Evolutionary conservation across 345 rosid genomes (phyloP), one percentile per base, ranked within the genome.

Genomic region (Camelina hispida): DNA sequence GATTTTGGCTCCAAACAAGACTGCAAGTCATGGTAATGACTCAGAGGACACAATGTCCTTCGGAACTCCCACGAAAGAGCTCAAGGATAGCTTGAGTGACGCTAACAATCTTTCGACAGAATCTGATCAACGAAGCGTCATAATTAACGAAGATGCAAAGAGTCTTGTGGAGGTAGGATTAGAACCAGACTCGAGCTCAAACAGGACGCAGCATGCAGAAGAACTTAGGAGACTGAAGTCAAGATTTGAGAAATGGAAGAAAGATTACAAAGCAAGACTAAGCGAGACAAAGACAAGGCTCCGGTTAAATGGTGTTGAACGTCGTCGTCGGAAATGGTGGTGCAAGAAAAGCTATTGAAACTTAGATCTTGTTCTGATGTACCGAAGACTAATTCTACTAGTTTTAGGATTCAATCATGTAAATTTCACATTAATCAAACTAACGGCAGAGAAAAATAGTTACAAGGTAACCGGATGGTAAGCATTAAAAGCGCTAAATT

Each of bases 231-330:
- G 79, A 54, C 77, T 94, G 67, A 91, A 79, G 78, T 55, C 35
- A 13, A 80, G 84, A 71, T 93, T 93, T 42, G 88, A 89, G 82
- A 46, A 81, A 28, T 93, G 98, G 98, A 93, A 87, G 85, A 93
- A 88, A 78, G 96, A 88, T 56, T 93, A 87, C 83, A 91, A 88
- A 82, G 73, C 73, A 48, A 83, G 86, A 79, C 79, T 93, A 67
- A 81, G 83, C 70, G 94, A 84, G 57, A 68, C 89, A 13, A 93
- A 86, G 71, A 81, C 72, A 73, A 85, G 87, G 77, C 79, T 91
- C 37, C 84, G 87, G 72, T 78, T 71, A 57, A 88, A 82, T 30
- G 81, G 57, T 23, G 82, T 85, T 2, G 86, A 75, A 78, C 64
- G 75, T 71, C 84, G 87, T 44, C 66, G 53, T 40, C 76, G 94